A percentile compares a stretch with the other conserved stretches of the same genome.
These are phyloP conservation scores for Ceratocystis papillata DNA, from an alignment of 2,329 filamentous ascomycete genomes.

Conservation along the genomic window DNA sequence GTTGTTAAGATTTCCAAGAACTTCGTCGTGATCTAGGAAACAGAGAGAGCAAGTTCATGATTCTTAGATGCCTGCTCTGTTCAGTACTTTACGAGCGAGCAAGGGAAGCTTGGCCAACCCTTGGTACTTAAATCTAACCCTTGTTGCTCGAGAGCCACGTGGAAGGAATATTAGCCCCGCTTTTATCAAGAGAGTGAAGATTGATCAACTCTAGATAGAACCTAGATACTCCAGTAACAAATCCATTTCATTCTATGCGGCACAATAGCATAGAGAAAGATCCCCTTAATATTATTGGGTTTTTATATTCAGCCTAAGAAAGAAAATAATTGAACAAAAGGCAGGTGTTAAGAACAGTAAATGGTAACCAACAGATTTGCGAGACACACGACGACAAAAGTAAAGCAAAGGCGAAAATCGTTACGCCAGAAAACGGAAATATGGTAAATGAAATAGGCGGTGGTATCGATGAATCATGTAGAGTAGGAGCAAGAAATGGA, in stretches of 20 bases:
- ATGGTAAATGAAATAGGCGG: slow-evolving; percentile 10
- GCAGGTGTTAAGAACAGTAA: not conserved
- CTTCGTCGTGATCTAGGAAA: not conserved
- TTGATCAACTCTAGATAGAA: too few species aligned
- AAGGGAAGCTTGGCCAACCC: not conserved
- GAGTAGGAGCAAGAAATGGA: not conserved
- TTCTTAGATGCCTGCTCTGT: not conserved
- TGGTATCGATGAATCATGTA: slow-evolving; percentile 18
- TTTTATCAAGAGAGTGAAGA: not conserved
- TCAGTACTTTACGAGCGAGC: not conserved
- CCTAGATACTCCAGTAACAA: too few species aligned
- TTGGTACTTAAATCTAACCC: not conserved
- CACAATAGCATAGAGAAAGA: too few species aligned
- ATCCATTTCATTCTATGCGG: too few species aligned
- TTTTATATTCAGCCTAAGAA: not conserved
- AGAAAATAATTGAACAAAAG: not conserved
- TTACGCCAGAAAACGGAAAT: not conserved
- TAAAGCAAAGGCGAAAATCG: slow-evolving; percentile 1
- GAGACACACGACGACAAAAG: not conserved
- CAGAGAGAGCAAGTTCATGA: not conserved
- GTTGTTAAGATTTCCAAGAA: too few species aligned
- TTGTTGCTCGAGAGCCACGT: not conserved
- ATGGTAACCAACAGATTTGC: slow-evolving; percentile 8
- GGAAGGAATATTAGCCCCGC: not conserved
- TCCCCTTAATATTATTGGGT: not conserved